Evolutionary conservation across 306 rosid genomes (phyloP), one percentile per base, ranked within the genome.

Genomic region (Canavalia ensiformis): DNA sequence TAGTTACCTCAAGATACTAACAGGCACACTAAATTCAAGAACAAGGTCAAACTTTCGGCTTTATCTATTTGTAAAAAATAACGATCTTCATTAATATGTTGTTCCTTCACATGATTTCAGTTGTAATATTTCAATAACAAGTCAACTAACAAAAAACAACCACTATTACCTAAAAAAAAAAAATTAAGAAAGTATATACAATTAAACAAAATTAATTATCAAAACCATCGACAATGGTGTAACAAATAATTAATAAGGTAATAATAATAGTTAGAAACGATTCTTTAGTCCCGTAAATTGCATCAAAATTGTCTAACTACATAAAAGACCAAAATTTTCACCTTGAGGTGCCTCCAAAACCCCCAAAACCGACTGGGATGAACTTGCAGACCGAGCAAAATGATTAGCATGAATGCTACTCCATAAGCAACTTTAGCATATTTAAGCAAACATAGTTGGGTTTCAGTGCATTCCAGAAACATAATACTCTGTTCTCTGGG

Each of bases 221-320:
- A 75, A 86, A 84, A 58, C 79, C 88, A 82, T 50, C 67, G 75
- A 86, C 80, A 68, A 88, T 30, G 75, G 66, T 42, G 71, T 79
- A 78, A 80, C 60, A 31, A 45, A 58, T 81, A 60, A 18, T 18
- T 18, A 18, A 18, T 18, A 18, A 18, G 25, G 25, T 18, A 81
- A 72, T 41, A 73, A 73, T 81, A 73, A 63, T 81, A 81, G 81
- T 55, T 46, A 77, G 72, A 70, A 58, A 68, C 28, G 74, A 66
- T 85, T 81, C 71, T 66, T 63, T 13, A 85, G 80, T 65, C 70
- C 63, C 68, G 84, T 58, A 88, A 83, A 87, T 78, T 58, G 68
- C 69, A 80, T 80, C 87, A 88, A 88, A 90, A 87, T 74, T 88
- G 81, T 83, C 94, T 85, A 84, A 83, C 83, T 57, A 77, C 84